These are phyloP conservation scores for Dryadomyces sulphureus DNA, from an alignment of 2,329 filamentous ascomycete genomes.

Conservation along the genomic window DNA sequence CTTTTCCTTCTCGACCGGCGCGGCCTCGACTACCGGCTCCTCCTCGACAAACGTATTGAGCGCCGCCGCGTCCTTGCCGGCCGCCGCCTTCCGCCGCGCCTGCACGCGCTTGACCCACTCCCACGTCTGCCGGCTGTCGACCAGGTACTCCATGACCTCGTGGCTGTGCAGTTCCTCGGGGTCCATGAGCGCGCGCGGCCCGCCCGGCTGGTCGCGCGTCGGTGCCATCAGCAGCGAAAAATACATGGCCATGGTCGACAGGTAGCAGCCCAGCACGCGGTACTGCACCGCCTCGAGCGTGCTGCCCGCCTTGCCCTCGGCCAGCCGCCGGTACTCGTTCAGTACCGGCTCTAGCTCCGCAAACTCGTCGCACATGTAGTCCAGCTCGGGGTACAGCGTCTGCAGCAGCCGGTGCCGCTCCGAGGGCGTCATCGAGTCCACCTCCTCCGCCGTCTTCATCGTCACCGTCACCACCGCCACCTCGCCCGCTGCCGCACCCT, in stretches of 20 bases:
- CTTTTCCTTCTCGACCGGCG: not conserved
- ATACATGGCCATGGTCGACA: slow-evolving; percentile 81
- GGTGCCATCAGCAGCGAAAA: slow-evolving; percentile 85
- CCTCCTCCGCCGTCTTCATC: slow-evolving; percentile 70
- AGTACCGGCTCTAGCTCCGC: slow-evolving; percentile 55
- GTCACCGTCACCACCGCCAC: slow-evolving; percentile 65
- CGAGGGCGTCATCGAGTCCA: slow-evolving; percentile 59
- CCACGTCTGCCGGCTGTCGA: slow-evolving; percentile 74
- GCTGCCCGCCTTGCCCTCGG: slow-evolving; percentile 33
- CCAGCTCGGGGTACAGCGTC: slow-evolving; percentile 81
- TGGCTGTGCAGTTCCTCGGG: slow-evolving; percentile 77
- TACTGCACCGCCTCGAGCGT: slow-evolving; percentile 57
- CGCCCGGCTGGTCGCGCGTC: slow-evolving; percentile 38
- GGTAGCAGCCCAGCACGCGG: slow-evolving; percentile 70
- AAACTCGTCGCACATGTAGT: slow-evolving; percentile 70
- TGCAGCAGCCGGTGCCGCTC: slow-evolving; percentile 65
- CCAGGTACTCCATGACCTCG: slow-evolving; percentile 72
- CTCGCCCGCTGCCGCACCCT: slow-evolving; percentile 16
- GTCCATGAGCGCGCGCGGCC: slow-evolving; percentile 44
- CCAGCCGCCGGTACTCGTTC: slow-evolving; percentile 39
- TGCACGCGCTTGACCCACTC: slow-evolving; percentile 53
- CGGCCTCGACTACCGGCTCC: not conserved
- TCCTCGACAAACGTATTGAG: not conserved
- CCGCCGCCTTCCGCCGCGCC: slow-evolving; percentile 13
- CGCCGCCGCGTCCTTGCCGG: not conserved